Conservation (phyloP, 306 rosid species). For the Comarum palustre region DNA sequence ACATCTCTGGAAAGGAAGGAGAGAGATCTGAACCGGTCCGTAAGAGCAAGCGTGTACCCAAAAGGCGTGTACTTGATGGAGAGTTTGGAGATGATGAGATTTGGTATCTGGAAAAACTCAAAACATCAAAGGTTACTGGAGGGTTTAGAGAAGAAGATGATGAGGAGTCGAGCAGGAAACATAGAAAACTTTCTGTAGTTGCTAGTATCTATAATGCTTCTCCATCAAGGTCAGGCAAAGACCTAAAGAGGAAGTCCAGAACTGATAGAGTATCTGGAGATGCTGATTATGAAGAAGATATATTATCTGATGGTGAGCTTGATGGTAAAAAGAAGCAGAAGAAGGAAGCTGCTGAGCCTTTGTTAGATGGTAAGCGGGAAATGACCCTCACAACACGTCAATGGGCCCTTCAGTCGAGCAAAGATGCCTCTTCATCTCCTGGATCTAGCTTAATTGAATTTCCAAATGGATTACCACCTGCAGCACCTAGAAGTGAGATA, state of each 20-base stretch:
- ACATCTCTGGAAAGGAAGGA: slow-evolving; percentile 43
- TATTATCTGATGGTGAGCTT: slow-evolving; percentile 66
- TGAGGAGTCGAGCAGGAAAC: slow-evolving; percentile 77
- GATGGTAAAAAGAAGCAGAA: slow-evolving; percentile 69
- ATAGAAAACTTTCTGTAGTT: slow-evolving; percentile 70
- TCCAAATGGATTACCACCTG: slow-evolving; percentile 97
- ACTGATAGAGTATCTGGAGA: slow-evolving; percentile 36
- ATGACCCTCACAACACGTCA: slow-evolving; percentile 79
- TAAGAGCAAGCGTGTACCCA: slow-evolving; percentile 77
- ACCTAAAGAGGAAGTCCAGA: slow-evolving; percentile 40
- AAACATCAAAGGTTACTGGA: slow-evolving; percentile 59
- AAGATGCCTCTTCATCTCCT: slow-evolving; percentile 62
- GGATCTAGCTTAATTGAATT: slow-evolving; percentile 72
- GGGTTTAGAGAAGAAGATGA: slow-evolving; percentile 62
- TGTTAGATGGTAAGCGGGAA: slow-evolving; percentile 70
- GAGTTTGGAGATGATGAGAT: slow-evolving; percentile 79
- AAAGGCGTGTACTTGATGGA: slow-evolving; percentile 65
- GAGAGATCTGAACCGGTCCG: slow-evolving; percentile 65
- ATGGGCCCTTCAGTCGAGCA: slow-evolving; percentile 86
- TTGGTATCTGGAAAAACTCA: slow-evolving; percentile 83
- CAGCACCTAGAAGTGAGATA: slow-evolving; percentile 87
- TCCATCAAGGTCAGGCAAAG: slow-evolving; percentile 38
- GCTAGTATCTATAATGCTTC: slow-evolving; percentile 55
- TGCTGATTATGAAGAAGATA: slow-evolving; percentile 54
- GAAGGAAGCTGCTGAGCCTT: slow-evolving; percentile 70